Evolutionary conservation across 2,329 filamentous ascomycete species (phyloP), one percentile per base, ranked within the genome.

Genomic region (Diaporthe longicolla): DNA sequence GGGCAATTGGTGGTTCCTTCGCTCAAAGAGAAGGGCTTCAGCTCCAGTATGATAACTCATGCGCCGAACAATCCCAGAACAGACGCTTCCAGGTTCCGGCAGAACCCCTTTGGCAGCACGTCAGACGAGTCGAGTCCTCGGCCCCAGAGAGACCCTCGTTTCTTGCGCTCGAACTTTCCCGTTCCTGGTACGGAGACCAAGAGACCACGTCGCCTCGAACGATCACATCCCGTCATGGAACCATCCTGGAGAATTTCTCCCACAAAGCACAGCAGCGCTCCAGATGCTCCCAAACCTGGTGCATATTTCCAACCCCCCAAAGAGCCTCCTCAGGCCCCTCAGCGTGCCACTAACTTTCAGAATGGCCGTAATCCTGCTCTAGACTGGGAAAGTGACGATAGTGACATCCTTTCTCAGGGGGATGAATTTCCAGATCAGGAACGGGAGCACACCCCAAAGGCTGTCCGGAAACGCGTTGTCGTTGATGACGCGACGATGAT

Each of bases 171-270:
- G 24, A 83, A 81, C 63, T 79, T 86, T n/a, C 81, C 86, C 0
- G 77, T 86, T 73, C 83, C 86, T 26, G 84, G 86, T 69, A 78
- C 76, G 7, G 78, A 78, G n/a, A 73, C 71, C 24, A 79, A 77
- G 58, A 78, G 78, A 37, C 68, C 71, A 2, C 75, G 76, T 1
- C 77, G 76, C 66, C 50, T 75, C 2, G 77, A 78, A 7, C 74
- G 70, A n/a, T 40, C 76, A 21, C 58, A 48, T 59, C 57, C 52
- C 29, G 48, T 58, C 29, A 71, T 65, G 40, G 74, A 76, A 13
- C 75, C 76, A 13, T 71, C 70, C 45, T 59, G 43, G n/a, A 73
- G 65, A 21, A 58, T 73, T 11, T 78, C 78, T 5, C 79, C 78
- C 5, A 78, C 78, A 52, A 77, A 73, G 29, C 74, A 70, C 76